Conservation (phyloP, 2,329 filamentous ascomycete species). For the Colletotrichum sidae region DNA sequence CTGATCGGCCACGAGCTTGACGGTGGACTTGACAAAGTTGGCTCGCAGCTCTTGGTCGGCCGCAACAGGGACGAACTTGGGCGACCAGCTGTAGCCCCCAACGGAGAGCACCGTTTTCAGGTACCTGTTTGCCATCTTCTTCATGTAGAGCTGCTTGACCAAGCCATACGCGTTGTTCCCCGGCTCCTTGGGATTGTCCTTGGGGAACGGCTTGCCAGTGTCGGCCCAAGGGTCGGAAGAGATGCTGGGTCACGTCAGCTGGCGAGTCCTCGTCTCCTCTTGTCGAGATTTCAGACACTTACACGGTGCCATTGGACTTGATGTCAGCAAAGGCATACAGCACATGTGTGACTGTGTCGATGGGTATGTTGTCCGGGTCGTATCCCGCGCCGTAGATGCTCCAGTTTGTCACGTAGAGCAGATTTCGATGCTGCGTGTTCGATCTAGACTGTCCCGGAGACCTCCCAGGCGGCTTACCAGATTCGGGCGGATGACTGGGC, state of each 20-base stretch:
- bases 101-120: conserved; percentile 84
- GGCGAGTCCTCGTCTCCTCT: neutral
- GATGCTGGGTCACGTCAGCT: conserved; percentile 37
- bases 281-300: neutral
- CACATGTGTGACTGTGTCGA: conserved; percentile 21
- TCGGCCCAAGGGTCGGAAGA: conserved; percentile 50
- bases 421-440: conserved; percentile 10
- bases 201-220: conserved; percentile 22
- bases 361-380: conserved; percentile 17
- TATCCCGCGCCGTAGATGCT: conserved; percentile 30
- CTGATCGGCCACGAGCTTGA: conserved; percentile 77
- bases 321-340: conserved; percentile 32
- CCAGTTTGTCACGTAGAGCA: conserved; percentile 33
- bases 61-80: conserved; percentile 77
- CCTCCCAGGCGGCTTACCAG: too few species aligned
- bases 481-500: too few species aligned
- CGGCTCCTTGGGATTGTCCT: conserved; percentile 15
- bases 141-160: conserved; percentile 80
- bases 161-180: conserved; percentile 84
- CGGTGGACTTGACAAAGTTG: conserved; percentile 76
- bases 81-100: conserved; percentile 87
- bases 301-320: conserved; percentile 29
- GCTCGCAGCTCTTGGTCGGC: conserved; percentile 70
- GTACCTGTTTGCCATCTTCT: conserved; percentile 82
- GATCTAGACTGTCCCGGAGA: too few species aligned